Base-by-base conservation (phyloP, 2,329 filamentous ascomycete species). In the Zymoseptoria pseudotritici region DNA sequence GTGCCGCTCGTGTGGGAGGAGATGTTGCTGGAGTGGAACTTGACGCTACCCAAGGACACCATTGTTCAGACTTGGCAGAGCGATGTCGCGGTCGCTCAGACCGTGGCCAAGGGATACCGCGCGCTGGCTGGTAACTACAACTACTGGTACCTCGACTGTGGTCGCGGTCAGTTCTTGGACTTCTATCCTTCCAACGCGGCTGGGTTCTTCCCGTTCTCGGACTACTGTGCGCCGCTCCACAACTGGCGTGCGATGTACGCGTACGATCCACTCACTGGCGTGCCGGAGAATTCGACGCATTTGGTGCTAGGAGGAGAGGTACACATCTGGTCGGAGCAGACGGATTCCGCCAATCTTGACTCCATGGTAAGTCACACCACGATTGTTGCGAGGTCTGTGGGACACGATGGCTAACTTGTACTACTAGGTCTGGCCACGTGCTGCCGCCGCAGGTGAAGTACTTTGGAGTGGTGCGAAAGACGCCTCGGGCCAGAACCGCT, bases 1-100 rank as follows among this genome's bases (percentile, higher is more conserved):
- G 83, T 81, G 4, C 90, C 91, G 0, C 78, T 96, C 21, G 89
- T 92, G 0, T 96, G 91, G 91, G 90, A 96, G 73, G 91, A 96
- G 74, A 91, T 94, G 80, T 78, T 90, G 1, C 78, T 89, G 9
- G 80, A 86, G 22, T 96, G 90, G 87, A 89, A 92, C 70, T 76
- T 94, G 53, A 88, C 83, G 0, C 76, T 96, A 5, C 85, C 85
- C 2, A 73, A 81, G 13, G 86, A 91, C 67, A 86, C 89, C 0
- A 80, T 95, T 11, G 82, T 96, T 4, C 91, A 96, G 75, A 83
- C 86, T 2, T 96, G 91, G 91, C 81, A 86, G 53, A 86, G 84
- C 54, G 82, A 82, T 21, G 77, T 76, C 10, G 83, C 87, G 5
- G 82, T 91, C 54, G 79, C 82, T 59, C 73, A 80, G 50, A 79